Base-by-base conservation (phyloP, 306 rosid genomes). In the Styphnolobium japonicum region DNA sequence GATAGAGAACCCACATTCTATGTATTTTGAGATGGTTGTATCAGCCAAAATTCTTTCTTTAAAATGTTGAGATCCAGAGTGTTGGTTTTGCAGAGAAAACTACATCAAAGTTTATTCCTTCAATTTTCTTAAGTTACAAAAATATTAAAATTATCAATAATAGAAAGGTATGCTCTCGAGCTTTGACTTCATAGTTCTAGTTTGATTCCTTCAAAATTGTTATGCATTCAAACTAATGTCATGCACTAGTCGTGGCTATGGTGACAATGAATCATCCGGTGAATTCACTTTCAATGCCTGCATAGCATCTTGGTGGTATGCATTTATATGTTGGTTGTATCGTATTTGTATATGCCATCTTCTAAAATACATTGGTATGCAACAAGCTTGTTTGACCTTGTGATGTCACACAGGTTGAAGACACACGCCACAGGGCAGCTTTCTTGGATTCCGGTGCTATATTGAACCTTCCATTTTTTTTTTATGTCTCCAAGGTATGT, bases 251-350 rank as follows among this genome's bases (percentile, higher is more conserved):
- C 84, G 67, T 9, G 88, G 83, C 25, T 58, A 45, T 78, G 46
- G 14, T 36, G 86, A 82, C 5, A 73, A 76, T 68, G 86, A 56
- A 16, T 5, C 79, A 22, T 81, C 81, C 6, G 58, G 70, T 48
- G 90, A 77, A 23, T 70, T 87, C 43, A 89, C 85, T 34, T 91
- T 91, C 77, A 77, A 91, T 53, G 75, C 93, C 27, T 31, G 78
- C 52, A 61, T 91, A 84, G 80, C 99, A 48, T 88, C 96, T 12
- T 14, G 99, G 99, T 10, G 99, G 99, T 95, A 82, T 16, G 90
- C 52, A 10, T 66, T 25, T 34, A 6, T 72, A 68, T 46, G 6
- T 76, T 64, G 27, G 39, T 23, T 63, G 12, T 18, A 8, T 0
- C 61, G 0, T 6, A 2, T 65, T 43, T 4, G 0, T 46, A 4